Evolutionary conservation across 352 stramenopile species (phyloP).

Genomic region (Globisporangium spinosum): DNA sequence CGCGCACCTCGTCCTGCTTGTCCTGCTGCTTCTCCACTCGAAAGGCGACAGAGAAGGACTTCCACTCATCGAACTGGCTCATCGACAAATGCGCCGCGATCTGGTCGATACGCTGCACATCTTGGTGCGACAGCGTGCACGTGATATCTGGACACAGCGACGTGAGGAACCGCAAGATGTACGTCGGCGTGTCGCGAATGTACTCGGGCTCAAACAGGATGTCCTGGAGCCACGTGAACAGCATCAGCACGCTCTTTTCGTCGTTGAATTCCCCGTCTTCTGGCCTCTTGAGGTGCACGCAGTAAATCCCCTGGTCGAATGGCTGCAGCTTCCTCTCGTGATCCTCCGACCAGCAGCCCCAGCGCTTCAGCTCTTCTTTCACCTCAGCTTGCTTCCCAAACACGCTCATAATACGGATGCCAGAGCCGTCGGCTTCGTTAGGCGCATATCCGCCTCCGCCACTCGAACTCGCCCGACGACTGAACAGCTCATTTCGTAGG

Average conservation of each 20-base stretch:
- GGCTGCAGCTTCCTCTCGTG: constrained; percentile 31
- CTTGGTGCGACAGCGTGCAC: constrained; percentile 11
- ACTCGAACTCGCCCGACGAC: neutral
- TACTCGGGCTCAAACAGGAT: constrained; percentile 30
- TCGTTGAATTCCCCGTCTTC: no score
- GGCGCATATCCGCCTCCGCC: neutral
- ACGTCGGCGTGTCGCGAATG: constrained; percentile 59
- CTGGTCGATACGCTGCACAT: neutral
- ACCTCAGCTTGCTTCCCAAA: constrained; percentile 61
- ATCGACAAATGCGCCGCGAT: neutral
- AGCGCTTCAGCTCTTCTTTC: constrained; percentile 29
- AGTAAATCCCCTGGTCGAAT: constrained; percentile 35
- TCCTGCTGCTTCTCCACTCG: constrained; percentile 13
- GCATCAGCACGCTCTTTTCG: constrained; percentile 23
- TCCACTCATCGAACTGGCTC: constrained; percentile 1
- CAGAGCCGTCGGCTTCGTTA: neutral
- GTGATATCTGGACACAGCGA: constrained; percentile 9
- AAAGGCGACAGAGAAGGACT: constrained; percentile 19
- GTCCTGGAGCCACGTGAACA: constrained; percentile 64
- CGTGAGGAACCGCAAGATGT: constrained; percentile 51
- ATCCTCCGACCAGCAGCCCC: constrained; percentile 37
- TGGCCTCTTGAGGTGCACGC: constrained; percentile 2
- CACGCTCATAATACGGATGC: constrained; percentile 34
- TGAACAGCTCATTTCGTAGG: constrained; percentile 43
- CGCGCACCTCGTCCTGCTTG: constrained; percentile 11